Percentiles rank a stretch among this genome's conserved stretches.
These are phyloP conservation scores for Tuber aestivum DNA, from an alignment of 495 filamentous ascomycete genomes.

Conservation along the genomic window DNA sequence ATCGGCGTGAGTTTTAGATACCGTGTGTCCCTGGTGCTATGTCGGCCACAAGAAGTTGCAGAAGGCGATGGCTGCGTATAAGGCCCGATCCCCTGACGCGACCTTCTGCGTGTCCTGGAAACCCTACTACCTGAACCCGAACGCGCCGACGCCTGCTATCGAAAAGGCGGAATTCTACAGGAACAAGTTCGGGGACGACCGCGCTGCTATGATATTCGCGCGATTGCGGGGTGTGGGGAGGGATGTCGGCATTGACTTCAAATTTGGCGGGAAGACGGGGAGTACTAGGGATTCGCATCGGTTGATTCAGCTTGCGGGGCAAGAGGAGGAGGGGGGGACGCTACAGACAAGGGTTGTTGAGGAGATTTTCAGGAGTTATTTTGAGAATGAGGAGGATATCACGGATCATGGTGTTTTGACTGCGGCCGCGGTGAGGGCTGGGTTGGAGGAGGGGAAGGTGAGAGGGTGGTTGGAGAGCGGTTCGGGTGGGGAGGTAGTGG, in stretches of 20 bases:
- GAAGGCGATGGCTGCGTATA: constrained; percentile 61
- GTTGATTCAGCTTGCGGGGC: constrained; percentile 62
- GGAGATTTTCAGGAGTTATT: constrained; percentile 65
- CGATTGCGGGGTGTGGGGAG: constrained; percentile 57
- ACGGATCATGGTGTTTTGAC: constrained; percentile 57
- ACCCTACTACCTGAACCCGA: constrained; percentile 74
- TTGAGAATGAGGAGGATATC: constrained; percentile 72
- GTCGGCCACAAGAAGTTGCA: constrained; percentile 72
- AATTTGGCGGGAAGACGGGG: constrained; percentile 66
- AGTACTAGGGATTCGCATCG: constrained; percentile 72
- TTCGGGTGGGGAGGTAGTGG: constrained; percentile 62
- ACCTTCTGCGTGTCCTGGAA: constrained; percentile 67
- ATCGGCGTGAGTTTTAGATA: constrained; percentile 50
- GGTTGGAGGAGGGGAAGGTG: constrained; percentile 56
- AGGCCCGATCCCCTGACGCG: constrained; percentile 56
- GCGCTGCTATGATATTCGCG: constrained; percentile 52
- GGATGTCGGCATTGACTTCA: constrained; percentile 65
- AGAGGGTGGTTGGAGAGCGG: constrained; percentile 58
- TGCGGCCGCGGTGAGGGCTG: constrained; percentile 58
- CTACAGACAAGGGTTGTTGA: constrained; percentile 61
- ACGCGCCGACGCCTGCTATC: constrained; percentile 52
- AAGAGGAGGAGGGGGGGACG: constrained; percentile 49
- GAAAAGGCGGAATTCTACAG: constrained; percentile 55
- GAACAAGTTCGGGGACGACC: constrained; percentile 56
- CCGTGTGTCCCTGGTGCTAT: constrained; percentile 82